Conservation (phyloP, 768 basidiomycete genomes). For the Xerocomus brunneocitrinus region DNA sequence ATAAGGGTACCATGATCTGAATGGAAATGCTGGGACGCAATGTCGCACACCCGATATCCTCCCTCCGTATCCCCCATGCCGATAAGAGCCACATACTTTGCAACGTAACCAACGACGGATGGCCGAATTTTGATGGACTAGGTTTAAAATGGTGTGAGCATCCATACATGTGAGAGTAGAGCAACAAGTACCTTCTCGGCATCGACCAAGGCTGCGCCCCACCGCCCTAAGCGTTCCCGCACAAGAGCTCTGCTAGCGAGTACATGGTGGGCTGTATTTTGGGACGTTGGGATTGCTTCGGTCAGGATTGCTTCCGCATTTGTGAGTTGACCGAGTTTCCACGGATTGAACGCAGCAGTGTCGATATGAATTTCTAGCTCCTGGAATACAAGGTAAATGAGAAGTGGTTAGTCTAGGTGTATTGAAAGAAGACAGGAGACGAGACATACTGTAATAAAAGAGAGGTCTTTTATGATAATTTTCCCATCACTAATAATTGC, state of each 20-base stretch:
- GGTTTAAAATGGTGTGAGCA: neutral
- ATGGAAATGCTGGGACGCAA: neutral
- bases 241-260: slow-evolving; percentile 2
- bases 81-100: neutral
- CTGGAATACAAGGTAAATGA: neutral
- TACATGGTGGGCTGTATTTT: neutral
- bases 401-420: neutral
- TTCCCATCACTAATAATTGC: neutral
- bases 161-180: neutral
- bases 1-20: neutral
- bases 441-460: neutral
- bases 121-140: neutral
- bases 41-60: neutral
- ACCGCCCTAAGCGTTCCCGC: neutral
- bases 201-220: neutral
- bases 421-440: neutral
- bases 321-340: neutral
- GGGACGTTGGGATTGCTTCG: neutral
- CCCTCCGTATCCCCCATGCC: neutral
- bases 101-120: neutral
- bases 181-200: neutral
- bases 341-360: neutral
- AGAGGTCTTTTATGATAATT: neutral
- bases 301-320: neutral
- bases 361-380: neutral